A percentile compares a stretch with the other conserved stretches of the same genome.
phyloP scores from a whole-genome alignment of 371 early-diverging fungal species.

The Choanephora cucurbitarum region DNA sequence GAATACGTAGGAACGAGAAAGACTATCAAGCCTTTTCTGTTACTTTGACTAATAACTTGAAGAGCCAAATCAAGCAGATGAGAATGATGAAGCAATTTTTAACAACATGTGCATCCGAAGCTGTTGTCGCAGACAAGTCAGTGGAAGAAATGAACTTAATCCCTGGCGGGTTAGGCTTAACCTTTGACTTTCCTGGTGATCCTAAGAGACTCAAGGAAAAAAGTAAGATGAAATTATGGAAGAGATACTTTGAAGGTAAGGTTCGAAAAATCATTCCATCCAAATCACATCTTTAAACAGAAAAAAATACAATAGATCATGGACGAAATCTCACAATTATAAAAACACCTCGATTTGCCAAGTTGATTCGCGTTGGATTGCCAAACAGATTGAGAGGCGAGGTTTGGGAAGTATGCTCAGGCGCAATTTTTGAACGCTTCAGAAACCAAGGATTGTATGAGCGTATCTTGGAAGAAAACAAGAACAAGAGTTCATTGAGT shows the following conservation, averaged over 20 bases:
- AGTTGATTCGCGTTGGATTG: slow-evolving; percentile 90
- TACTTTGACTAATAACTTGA: slow-evolving; percentile 52
- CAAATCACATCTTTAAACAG: neutral
- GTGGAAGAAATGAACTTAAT: slow-evolving; percentile 36
- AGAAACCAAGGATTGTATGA: slow-evolving; percentile 84
- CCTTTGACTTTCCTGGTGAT: slow-evolving; percentile 87
- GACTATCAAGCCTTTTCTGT: slow-evolving; percentile 56
- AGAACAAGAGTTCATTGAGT: slow-evolving; percentile 67
- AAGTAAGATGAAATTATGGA: slow-evolving; percentile 79
- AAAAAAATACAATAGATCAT: slow-evolving; percentile 58
- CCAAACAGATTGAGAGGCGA: slow-evolving; percentile 93
- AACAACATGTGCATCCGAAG: slow-evolving; percentile 75
- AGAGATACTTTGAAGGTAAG: slow-evolving; percentile 66
- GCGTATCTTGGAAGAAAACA: slow-evolving; percentile 69
- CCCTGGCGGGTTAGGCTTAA: slow-evolving; percentile 76
- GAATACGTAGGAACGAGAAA: slow-evolving; percentile 23
- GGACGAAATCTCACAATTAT: slow-evolving; percentile 91
- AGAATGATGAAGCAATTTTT: slow-evolving; percentile 84
- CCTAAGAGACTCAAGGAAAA: slow-evolving; percentile 73
- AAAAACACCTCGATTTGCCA: slow-evolving; percentile 81
- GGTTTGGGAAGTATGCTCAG: slow-evolving; percentile 94
- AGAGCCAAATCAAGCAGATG: slow-evolving; percentile 69
- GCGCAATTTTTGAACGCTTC: slow-evolving; percentile 87
- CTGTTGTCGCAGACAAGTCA: slow-evolving; percentile 63
- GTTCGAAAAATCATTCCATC: neutral